Evolutionary conservation across 2,329 filamentous ascomycete genomes (phyloP).

Genomic region (Tothia fuscella): DNA sequence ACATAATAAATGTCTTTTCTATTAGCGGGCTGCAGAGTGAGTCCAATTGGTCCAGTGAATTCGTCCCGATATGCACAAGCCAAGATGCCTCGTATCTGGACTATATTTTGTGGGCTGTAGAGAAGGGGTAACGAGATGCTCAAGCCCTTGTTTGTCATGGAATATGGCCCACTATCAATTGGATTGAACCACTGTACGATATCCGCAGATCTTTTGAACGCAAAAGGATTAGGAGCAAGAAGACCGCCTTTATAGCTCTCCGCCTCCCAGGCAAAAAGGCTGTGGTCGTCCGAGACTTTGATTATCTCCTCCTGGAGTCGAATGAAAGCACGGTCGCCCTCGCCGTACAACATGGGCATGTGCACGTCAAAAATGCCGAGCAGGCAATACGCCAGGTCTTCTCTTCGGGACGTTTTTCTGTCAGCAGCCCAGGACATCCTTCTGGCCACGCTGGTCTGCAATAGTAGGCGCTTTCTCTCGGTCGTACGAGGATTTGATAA

Average conservation of each 20-base stretch:
- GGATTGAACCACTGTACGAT: background rate
- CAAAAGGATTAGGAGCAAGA: background rate
- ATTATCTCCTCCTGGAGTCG: slow-evolving; percentile 19
- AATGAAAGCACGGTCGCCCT: slow-evolving; percentile 14
- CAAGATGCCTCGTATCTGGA: no score
- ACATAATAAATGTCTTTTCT: no score
- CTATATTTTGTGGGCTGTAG: no score
- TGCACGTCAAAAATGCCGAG: slow-evolving; percentile 8
- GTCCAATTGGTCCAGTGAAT: no score
- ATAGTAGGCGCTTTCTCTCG: background rate
- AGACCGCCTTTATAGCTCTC: background rate
- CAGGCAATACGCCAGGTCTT: slow-evolving; percentile 8
- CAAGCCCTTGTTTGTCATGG: slow-evolving; percentile 13
- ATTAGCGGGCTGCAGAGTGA: no score
- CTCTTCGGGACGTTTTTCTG: background rate
- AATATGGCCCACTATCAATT: background rate
- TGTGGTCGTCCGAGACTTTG: slow-evolving; percentile 15
- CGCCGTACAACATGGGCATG: slow-evolving; percentile 9
- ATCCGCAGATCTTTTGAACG: background rate
- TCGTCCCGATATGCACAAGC: no score
- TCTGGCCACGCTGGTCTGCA: background rate
- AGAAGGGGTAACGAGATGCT: slow-evolving; percentile 13
- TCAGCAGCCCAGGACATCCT: slow-evolving; percentile 8
- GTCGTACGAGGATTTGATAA: background rate
- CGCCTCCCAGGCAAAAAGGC: slow-evolving; percentile 14